These are phyloP conservation scores for Halophytophthora polymorphica DNA, from an alignment of 352 stramenopile genomes.

Conservation along the genomic window DNA sequence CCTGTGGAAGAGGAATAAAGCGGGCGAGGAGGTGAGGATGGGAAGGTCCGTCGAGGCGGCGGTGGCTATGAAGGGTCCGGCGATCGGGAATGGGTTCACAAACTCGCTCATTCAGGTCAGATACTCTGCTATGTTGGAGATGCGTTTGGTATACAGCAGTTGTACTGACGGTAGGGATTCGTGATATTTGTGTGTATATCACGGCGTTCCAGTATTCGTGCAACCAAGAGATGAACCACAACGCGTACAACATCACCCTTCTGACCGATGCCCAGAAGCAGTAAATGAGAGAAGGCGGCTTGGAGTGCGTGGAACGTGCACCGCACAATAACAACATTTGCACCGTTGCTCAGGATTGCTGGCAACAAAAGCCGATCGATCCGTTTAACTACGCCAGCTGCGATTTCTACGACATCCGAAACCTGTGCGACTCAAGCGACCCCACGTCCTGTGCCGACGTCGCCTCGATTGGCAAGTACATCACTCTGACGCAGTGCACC, in stretches of 20 bases:
- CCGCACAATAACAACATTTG: slow-evolving; percentile 59
- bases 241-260: slow-evolving; percentile 68
- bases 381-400: slow-evolving; percentile 33
- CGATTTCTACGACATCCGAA: slow-evolving; percentile 55
- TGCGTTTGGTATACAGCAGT: neutral
- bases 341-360: slow-evolving; percentile 64
- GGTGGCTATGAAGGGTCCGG: slow-evolving; percentile 35
- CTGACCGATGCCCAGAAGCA: slow-evolving; percentile 30
- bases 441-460: slow-evolving; percentile 43
- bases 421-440: slow-evolving; percentile 24
- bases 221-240: slow-evolving; percentile 61
- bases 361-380: slow-evolving; percentile 34
- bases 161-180: neutral
- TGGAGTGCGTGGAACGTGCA: slow-evolving; percentile 54
- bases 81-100: slow-evolving; percentile 59
- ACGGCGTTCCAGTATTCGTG: slow-evolving; percentile 26
- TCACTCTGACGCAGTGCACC: slow-evolving; percentile 40
- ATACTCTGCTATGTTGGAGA: slow-evolving; percentile 20
- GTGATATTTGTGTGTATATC: neutral
- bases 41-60: neutral
- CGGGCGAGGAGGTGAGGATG: slow-evolving; percentile 28
- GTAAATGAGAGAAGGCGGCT: slow-evolving; percentile 31
- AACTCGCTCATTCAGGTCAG: slow-evolving; percentile 39
- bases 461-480: slow-evolving; percentile 37
- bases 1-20: slow-evolving; percentile 48